Evolutionary conservation across 1,139 yeast genomes (phyloP), one percentile per base, ranked within the genome.

Genomic region (Groenewaldozyma auringiensis): DNA sequence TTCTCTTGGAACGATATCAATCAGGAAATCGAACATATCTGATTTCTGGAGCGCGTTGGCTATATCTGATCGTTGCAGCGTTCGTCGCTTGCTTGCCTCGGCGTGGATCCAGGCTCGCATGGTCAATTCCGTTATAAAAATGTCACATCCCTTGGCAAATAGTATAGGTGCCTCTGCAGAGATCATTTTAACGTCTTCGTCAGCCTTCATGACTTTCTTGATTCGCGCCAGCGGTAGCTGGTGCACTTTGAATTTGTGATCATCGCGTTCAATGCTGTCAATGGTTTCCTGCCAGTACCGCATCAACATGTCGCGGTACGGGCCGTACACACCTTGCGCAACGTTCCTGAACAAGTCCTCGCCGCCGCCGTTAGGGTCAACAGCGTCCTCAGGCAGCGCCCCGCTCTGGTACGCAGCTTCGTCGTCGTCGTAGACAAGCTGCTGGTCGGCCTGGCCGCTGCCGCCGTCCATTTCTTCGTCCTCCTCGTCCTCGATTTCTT

Each of bases 31-130:
- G 72, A 89, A 92, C 96, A 92, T 89, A 64, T 92, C 98, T 45
- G 92, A 81, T 62, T 86, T 87, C 52, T 92, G 94, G 50, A 92
- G 72, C 1, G 98, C 98, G 33, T 94, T 94, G 2, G 96, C 95
- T 52, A 92, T 88, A 62, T 92, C 98, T 2, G 89, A 82, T 58
- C 89, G 83, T 66, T 92, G 98, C 50, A 92, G 69, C 9, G 98
- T 92, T 53, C 98, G 73, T 54, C 98, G 76, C 62, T 92, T 92
- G 67, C 86, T 87, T 58, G 87, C 96, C 63, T 92, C 97, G 1
- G 97, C 96, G 58, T 89, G 96, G 51, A 92, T 87, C 98, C 98
- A 92, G 2, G 98, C 97, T 50, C 98, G 74, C 96, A 92, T 88
- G 11, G 98, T 89, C 47, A 92, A 72, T 64, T 92, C 98, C 0